These are phyloP conservation scores for Pyrus pyrifolia DNA, from an alignment of 306 rosid species.

Conservation along the genomic window DNA sequence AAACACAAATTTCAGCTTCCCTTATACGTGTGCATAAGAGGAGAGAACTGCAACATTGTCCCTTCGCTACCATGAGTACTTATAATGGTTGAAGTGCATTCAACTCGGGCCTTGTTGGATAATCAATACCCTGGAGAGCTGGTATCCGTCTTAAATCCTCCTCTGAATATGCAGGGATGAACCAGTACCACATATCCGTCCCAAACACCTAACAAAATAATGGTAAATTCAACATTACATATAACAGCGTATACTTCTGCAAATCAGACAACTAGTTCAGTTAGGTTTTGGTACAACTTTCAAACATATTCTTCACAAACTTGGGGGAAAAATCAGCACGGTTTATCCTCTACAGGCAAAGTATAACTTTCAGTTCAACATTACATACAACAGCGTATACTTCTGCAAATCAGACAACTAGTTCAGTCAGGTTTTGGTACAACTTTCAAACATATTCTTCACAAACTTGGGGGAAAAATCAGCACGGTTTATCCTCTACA, in stretches of 20 bases:
- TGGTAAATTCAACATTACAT: neutral
- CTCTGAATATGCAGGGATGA: conserved; percentile 55
- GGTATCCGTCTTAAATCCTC: conserved; percentile 53
- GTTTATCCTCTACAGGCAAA: no score
- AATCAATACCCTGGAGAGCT: conserved; percentile 57
- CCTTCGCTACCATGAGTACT: neutral
- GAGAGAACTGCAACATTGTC: conserved; percentile 1
- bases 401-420: neutral
- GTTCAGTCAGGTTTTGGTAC: neutral
- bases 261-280: neutral
- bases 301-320: neutral
- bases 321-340: neutral
- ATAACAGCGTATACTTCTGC: neutral
- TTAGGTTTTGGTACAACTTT: neutral
- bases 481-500: no score
- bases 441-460: neutral
- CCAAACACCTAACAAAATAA: conserved; percentile 52
- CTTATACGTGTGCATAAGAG: neutral
- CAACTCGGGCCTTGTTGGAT: conserved; percentile 40
- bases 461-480: neutral
- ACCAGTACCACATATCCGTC: conserved; percentile 54
- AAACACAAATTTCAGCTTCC: no score
- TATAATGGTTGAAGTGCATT: conserved; percentile 44
- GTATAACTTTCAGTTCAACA: neutral
- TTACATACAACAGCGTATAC: neutral